Base-by-base conservation (phyloP, 2,329 filamentous ascomycete genomes). In the Periconia digitata region DNA sequence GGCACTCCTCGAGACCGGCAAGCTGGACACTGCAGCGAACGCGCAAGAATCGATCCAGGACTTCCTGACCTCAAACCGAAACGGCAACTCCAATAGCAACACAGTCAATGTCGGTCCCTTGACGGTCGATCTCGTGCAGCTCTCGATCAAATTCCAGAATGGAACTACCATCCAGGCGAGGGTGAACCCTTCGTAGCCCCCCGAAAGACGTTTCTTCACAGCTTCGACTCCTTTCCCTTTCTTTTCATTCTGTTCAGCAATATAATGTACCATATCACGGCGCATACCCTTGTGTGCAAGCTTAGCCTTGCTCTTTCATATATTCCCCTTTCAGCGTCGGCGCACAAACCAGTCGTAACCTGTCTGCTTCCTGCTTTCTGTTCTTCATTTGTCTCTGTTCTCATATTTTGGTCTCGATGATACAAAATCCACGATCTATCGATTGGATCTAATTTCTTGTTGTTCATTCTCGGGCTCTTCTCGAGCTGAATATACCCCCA, bases 31-130 rank as follows among this genome's bases (percentile, higher is more conserved):
- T 3, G 76, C 75, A 0, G 71, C 72, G 6, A 69, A 55, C 10
- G 76, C 76, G 27, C 76, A 79, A 48, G 67, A 72, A 36, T 66
- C 65, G 6, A 59, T 79, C 22, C 72, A 76, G 47, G 55, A 62
- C 40, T 67, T 72, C n/a, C 54, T 70, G 5, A 64, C 57, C 6
- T 54, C 56, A 38, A 62, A 68, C 37, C 62, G 68, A 18, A 60
- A 60, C 22, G 66, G 64, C 32, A 53, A 62, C 44, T 40, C 61
- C 10, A 54, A 46, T 16, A 51, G 51, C 17, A 63, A 45, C 36
- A 59, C 55, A 6, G 58, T 71, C 37, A 56, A 69, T 29, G 43
- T 68, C 6, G 63, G 62, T 0, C 53, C 60, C 7, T 69, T 70
- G 45, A 56, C 52, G 23, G 58, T 71, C 38, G 62, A 71, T 39